Evolutionary conservation across 73 alveolate species (phyloP).

Genomic region (Symbiodinium pilosum): DNA sequence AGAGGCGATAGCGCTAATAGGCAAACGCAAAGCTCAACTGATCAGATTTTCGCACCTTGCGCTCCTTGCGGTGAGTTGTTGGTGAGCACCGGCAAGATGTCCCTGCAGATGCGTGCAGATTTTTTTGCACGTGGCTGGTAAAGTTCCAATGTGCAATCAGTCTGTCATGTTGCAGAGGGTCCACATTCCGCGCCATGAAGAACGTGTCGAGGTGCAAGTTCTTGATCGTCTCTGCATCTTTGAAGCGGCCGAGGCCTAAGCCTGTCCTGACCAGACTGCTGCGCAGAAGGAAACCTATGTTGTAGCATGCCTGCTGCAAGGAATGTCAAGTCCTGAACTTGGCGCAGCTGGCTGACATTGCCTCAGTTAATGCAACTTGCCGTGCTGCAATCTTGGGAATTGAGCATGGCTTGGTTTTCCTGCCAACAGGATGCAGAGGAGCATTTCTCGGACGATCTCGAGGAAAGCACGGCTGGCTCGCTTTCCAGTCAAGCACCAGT

Average conservation of each 20-base stretch:
- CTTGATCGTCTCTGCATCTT: constrained; percentile 49
- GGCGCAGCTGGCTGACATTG: background rate
- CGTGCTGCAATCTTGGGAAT: background rate
- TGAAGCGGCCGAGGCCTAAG: background rate
- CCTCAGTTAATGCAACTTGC: background rate
- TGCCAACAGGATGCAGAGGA: constrained; percentile 6
- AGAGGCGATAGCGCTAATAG: too few species aligned
- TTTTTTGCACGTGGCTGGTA: too few species aligned
- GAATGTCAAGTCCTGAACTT: background rate
- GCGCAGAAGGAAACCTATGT: background rate
- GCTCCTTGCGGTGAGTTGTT: too few species aligned
- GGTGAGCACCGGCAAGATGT: too few species aligned
- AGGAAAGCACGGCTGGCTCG: constrained; percentile 33
- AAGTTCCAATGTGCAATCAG: too few species aligned
- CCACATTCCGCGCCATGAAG: too few species aligned
- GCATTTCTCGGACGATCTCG: constrained; percentile 47
- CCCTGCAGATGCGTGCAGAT: too few species aligned
- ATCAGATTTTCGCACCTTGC: too few species aligned
- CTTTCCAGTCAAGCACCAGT: background rate
- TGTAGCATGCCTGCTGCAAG: background rate
- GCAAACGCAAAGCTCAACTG: too few species aligned
- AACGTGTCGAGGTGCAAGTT: constrained; percentile 38
- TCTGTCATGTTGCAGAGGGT: too few species aligned
- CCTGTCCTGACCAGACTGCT: too few species aligned
- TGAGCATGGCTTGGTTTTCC: background rate